Conservation (phyloP, 2,329 filamentous ascomycete species). For the Blumeriella jaapii region DNA sequence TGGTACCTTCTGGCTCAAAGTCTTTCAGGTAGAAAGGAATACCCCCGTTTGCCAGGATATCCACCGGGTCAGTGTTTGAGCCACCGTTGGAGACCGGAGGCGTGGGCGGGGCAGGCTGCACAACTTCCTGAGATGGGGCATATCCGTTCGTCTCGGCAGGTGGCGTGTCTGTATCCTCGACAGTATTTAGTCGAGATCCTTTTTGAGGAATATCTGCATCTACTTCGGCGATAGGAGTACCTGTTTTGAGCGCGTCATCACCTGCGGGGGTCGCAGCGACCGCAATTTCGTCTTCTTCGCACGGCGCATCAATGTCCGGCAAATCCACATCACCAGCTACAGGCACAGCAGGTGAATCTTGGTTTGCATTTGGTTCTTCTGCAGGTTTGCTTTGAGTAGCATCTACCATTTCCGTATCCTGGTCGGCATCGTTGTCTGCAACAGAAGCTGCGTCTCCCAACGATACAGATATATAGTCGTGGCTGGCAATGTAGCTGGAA, state of each 20-base stretch:
- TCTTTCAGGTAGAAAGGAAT: slow-evolving; percentile 78
- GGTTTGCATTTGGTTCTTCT: slow-evolving; percentile 6
- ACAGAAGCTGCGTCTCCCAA: slow-evolving; percentile 31
- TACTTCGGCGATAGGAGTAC: slow-evolving; percentile 13
- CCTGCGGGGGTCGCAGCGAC: slow-evolving; percentile 9
- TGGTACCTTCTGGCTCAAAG: slow-evolving; percentile 72
- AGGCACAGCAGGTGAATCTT: slow-evolving; percentile 6
- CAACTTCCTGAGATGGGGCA: slow-evolving; percentile 13
- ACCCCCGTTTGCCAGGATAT: slow-evolving; percentile 55
- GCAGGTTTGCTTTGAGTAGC: slow-evolving; percentile 11
- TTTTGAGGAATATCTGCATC: slow-evolving; percentile 12
- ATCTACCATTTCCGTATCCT: slow-evolving; percentile 15
- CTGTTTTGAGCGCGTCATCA: slow-evolving; percentile 11
- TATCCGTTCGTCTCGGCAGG: slow-evolving; percentile 40
- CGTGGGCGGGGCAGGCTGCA: slow-evolving; percentile 40
- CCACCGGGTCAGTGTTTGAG: slow-evolving; percentile 13
- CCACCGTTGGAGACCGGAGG: slow-evolving; percentile 55
- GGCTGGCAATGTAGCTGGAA: slow-evolving; percentile 43
- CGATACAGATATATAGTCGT: slow-evolving; percentile 32
- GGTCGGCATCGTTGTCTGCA: slow-evolving; percentile 31
- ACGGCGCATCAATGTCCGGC: slow-evolving; percentile 28
- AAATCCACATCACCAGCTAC: slow-evolving; percentile 28
- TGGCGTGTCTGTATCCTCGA: slow-evolving; percentile 30
- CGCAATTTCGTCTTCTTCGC: slow-evolving; percentile 13
- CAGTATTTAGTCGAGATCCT: slow-evolving; percentile 23